These are phyloP conservation scores for Boletus smithii DNA, from an alignment of 1,284 basidiomycete species.

Conservation along the genomic window DNA sequence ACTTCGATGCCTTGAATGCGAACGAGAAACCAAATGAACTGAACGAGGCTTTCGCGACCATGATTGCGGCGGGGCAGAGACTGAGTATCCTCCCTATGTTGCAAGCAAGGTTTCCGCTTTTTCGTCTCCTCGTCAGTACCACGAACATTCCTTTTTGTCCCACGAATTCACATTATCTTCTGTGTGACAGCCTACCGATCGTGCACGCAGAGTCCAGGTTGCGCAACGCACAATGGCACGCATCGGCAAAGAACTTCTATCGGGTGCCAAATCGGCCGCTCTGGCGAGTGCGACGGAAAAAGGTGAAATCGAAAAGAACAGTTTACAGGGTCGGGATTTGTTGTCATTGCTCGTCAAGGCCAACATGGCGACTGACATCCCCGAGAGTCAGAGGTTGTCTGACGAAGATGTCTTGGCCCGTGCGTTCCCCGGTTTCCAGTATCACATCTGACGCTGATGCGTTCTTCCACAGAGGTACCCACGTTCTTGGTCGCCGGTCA, in stretches of 20 bases:
- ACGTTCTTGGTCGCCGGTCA: slow-evolving; percentile 61
- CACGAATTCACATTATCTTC: not conserved
- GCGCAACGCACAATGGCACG: slow-evolving; percentile 28
- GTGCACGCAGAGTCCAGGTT: slow-evolving; percentile 5
- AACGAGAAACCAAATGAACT: slow-evolving; percentile 43
- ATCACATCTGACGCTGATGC: not conserved
- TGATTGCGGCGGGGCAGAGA: slow-evolving; percentile 35
- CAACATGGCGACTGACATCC: slow-evolving; percentile 60
- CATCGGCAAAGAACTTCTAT: slow-evolving; percentile 46
- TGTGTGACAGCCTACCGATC: slow-evolving; percentile 17
- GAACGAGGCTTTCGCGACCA: slow-evolving; percentile 42
- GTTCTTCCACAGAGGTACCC: slow-evolving; percentile 35
- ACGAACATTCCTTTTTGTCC: not conserved
- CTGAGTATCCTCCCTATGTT: slow-evolving; percentile 34
- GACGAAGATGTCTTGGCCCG: slow-evolving; percentile 76
- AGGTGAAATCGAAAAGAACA: slow-evolving; percentile 31
- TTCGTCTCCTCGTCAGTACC: slow-evolving; percentile 42
- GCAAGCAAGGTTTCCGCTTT: slow-evolving; percentile 37
- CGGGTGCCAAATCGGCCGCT: slow-evolving; percentile 43
- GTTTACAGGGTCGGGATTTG: slow-evolving; percentile 42
- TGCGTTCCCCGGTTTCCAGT: slow-evolving; percentile 35
- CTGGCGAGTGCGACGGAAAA: slow-evolving; percentile 23
- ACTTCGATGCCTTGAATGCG: slow-evolving; percentile 51
- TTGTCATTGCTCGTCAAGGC: slow-evolving; percentile 57
- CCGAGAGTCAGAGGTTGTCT: slow-evolving; percentile 57